Evolutionary conservation across 768 basidiomycete species (phyloP), one percentile per base, ranked within the genome.

Genomic region (Lyophyllum shimeji): DNA sequence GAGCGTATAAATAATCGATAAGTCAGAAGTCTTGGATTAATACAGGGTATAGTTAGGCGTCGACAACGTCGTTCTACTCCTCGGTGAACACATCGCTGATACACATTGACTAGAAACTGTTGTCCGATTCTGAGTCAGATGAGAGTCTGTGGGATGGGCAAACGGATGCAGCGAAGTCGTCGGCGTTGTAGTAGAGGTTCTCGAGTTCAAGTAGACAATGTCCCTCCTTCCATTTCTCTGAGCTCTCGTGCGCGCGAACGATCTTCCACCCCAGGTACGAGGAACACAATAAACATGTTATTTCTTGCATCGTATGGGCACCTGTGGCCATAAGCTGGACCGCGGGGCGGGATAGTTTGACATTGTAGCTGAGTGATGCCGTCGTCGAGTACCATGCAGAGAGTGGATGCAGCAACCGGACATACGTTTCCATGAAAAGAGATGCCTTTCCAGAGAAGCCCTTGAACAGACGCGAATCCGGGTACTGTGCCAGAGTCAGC

Each of bases 211-310:
- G 75, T 29, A 86, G 69, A 63, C 70, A 81, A 46, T 75, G 66
- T 6, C 81, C 81, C 60, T 85, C 84, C 67, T 87, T 87, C 85
- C 85, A 87, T 40, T 74, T 73, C 67, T 87, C 85, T 2, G 81
- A 68, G 37, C 64, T 62, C 55, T 84, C 82, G 61, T 81, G 78
- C 3, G 83, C 84, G 31, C 78, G 78, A 5, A 83, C 68, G 47
- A 87, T 84, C 66, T 82, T 81, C 82, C 82, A 87, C 12, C 85
- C 85, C n/a, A 86, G 71, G 63, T 82, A 82, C 9, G 72, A 59
- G 29, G 74, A 71, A 63, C 84, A 85, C 5, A 69, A 70, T 5
- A 73, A 66, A 66, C 84, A 86, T 17, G 71, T 70, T 25, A 82
- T 74, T 65, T 84, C 81, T 64, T 81, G 78, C 73, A 84, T 80